phyloP scores from a whole-genome alignment of 2,329 filamentous ascomycete genomes.

The Colletotrichum camelliae region DNA sequence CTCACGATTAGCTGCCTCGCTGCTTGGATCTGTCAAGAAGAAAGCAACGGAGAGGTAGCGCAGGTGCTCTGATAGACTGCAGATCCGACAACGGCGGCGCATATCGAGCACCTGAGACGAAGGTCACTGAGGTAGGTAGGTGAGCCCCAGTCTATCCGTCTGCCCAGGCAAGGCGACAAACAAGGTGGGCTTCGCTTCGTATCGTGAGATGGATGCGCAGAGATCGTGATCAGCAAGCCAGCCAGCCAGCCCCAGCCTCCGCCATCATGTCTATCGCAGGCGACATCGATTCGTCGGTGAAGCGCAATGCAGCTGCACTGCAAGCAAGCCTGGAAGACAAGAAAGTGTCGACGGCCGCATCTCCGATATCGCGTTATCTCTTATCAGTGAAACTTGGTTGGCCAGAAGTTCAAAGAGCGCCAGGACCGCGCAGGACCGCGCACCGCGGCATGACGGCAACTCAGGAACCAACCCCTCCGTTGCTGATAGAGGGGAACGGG shows the following conservation, averaged over 20 bases:
- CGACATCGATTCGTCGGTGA: background rate
- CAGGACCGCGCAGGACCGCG: background rate
- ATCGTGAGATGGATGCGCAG: background rate
- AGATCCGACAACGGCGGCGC: conserved; percentile 5
- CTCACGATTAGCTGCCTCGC: background rate
- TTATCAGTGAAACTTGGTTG: conserved; percentile 13
- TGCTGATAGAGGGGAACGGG: background rate
- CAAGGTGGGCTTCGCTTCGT: background rate
- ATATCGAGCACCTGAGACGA: background rate
- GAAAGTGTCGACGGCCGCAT: conserved; percentile 4
- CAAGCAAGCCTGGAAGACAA: background rate
- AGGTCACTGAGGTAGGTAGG: background rate
- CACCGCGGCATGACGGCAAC: background rate
- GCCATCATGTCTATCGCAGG: background rate
- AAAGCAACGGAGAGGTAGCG: background rate
- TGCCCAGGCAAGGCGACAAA: background rate
- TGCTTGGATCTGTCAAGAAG: background rate
- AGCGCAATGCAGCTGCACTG: background rate
- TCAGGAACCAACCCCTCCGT: conserved; percentile 20
- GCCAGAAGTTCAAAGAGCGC: background rate
- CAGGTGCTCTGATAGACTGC: background rate
- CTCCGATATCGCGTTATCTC: conserved; percentile 21
- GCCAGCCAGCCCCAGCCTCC: background rate
- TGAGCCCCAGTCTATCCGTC: background rate
- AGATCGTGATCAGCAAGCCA: background rate